Evolutionary conservation across 1,139 yeast species (phyloP), one percentile per base, ranked within the genome.

Genomic region (Saccharomyces hybrid): DNA sequence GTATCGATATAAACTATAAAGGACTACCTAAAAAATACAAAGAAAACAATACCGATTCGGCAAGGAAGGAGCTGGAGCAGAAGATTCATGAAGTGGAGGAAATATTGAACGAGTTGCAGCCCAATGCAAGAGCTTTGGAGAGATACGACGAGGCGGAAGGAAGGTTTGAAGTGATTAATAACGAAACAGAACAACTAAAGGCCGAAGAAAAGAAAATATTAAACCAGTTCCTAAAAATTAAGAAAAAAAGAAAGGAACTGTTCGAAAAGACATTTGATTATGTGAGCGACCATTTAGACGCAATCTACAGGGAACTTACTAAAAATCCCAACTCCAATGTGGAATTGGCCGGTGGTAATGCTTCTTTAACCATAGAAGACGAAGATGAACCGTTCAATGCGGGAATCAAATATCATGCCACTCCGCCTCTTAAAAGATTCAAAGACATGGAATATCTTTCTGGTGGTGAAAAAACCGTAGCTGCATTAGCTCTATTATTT

Each of bases 381-480:
- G 95, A 86, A 58, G 96, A 89, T 55, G 96, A 88, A 62, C 97
- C 96, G 5, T 95, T 84, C 64, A 71, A 80, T 47, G 82, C 83
- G 0, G 99, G 98, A 1, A 78, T 90, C 52, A 86, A 84, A 62
- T 95, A 89, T 65, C 95, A 90, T 68, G 96, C 96, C 0, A 91
- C 91, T 86, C 98, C 99, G 1, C 99, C 99, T 9, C 80, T 88
- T 82, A 95, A 93, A 65, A 77, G 97, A 61, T 93, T 90, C 69
- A 80, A 95, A 64, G 97, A 89, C 61, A 91, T 93, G 90, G 96
- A 89, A 56, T 80, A 88, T 57, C 76, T 93, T 13, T 89, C 97
- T 0, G 99, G 99, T 52, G 99, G 99, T 51, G 99, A 93, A 67
- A 90, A 91, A 69, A 88, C 98, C 1, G 86, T 93, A 71, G 99